Base-by-base conservation (phyloP, 2,329 filamentous ascomycete genomes). In the Pyrenophora graminea region DNA sequence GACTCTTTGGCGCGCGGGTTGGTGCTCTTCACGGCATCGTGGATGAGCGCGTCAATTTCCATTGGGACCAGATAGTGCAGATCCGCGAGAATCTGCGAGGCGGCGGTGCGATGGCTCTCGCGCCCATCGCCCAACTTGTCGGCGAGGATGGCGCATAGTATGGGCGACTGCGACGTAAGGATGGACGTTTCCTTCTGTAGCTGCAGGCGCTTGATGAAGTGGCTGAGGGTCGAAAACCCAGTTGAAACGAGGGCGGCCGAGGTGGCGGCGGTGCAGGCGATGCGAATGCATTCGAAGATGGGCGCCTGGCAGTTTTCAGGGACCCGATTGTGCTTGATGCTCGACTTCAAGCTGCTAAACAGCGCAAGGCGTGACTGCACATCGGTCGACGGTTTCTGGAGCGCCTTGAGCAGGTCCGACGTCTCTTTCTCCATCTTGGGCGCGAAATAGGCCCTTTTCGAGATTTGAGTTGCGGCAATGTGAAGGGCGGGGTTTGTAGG, bases 261-360 rank as follows among this genome's bases (percentile, higher is more conserved):
- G 66, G 95, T 89, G 64, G 89, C 87, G 36, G 90, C 89, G 46
- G 81, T 78, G 60, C 93, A 88, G 53, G 90, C 89, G 45, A 85
- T 77, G 57, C 88, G 87, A 66, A 95, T 80, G 58, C 87, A 89
- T 55, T 97, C 91, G 75, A 96, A 95, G 58, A 96, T 84, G 51
- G 84, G 80, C 21, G 84, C 76, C 63, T 95, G 83, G 64, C 82
- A 82, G 47, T 76, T 75, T 60, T 95, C 90, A 54, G 91, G 90
- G 39, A 96, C 90, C 77, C 91, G 91, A 71, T 89, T 88, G 74
- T 96, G 91, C 74, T 96, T 96, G 80, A 96, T 96, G 71, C 86
- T 84, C 37, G 89, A 91, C 76, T 96, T 96, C 74, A 92, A 79
- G 65, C 79, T 81, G 53, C 85, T 89, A 63, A 96, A 84, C 46